A percentile compares a stretch with the other conserved stretches of the same genome.
phyloP scores from a whole-genome alignment of 352 stramenopile species.

The Pythium apleroticum region DNA sequence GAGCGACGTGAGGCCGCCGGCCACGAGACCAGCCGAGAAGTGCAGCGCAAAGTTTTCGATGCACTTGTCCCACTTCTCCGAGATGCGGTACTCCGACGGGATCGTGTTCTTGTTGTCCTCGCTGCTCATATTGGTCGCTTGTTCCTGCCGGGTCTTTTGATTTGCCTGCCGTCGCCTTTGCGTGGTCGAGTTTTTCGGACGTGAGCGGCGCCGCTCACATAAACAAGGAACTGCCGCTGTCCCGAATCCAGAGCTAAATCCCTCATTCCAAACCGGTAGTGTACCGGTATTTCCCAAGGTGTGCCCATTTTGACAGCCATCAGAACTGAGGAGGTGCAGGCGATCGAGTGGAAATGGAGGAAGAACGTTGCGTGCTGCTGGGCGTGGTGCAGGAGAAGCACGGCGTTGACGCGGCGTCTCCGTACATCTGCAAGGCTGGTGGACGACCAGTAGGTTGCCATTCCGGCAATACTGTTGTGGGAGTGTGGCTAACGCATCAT shows the following conservation, averaged over 20 bases:
- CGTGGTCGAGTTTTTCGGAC: conserved; percentile 30
- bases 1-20: conserved; percentile 77
- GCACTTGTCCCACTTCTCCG: conserved; percentile 90
- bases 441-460: conserved; percentile 58
- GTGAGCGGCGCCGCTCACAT: conserved; percentile 29
- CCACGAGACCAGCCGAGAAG: conserved; percentile 80
- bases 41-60: conserved; percentile 88
- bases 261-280: conserved; percentile 15
- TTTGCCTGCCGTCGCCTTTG: conserved; percentile 16
- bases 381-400: conserved; percentile 69
- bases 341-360: conserved; percentile 37
- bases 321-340: neutral
- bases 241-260: conserved; percentile 7
- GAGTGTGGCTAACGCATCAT: neutral
- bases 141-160: conserved; percentile 4
- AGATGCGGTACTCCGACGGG: conserved; percentile 89
- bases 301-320: conserved; percentile 22
- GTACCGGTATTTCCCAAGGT: neutral
- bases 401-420: conserved; percentile 58
- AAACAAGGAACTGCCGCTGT: conserved; percentile 25
- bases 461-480: too few species aligned
- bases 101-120: conserved; percentile 48
- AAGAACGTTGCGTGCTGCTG: conserved; percentile 63
- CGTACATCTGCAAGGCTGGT: conserved; percentile 77
- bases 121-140: conserved; percentile 26